Evolutionary conservation across 441 rosid species (phyloP).

Genomic region (Croton setiger): DNA sequence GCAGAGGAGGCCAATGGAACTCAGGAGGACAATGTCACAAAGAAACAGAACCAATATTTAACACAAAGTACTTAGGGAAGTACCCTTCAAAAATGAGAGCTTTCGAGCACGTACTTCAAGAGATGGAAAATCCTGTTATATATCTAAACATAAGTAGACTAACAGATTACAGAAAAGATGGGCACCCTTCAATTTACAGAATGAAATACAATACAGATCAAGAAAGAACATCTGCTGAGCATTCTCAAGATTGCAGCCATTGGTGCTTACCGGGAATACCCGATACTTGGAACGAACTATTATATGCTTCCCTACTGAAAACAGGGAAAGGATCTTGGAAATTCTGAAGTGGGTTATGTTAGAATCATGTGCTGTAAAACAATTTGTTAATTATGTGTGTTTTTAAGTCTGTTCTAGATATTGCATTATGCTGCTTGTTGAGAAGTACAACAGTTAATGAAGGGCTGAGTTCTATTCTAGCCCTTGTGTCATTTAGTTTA

Average conservation of each 20-base stretch:
- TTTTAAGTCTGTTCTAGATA: neutral
- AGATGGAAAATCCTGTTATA: slow-evolving; percentile 56
- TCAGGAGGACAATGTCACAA: slow-evolving; percentile 68
- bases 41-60: slow-evolving; percentile 55
- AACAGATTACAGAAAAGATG: slow-evolving; percentile 82
- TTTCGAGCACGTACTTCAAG: slow-evolving; percentile 43
- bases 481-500: neutral
- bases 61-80: slow-evolving; percentile 33
- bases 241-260: slow-evolving; percentile 90
- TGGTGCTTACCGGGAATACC: slow-evolving; percentile 99
- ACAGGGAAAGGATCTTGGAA: slow-evolving; percentile 44
- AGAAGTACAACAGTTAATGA: neutral
- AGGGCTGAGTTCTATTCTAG: neutral
- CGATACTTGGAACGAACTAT: slow-evolving; percentile 82
- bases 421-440: neutral
- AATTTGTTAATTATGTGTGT: slow-evolving; percentile 3
- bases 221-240: slow-evolving; percentile 47
- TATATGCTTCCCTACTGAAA: slow-evolving; percentile 70
- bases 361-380: slow-evolving; percentile 3
- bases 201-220: slow-evolving; percentile 40
- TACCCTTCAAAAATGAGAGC: slow-evolving; percentile 64
- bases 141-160: slow-evolving; percentile 74
- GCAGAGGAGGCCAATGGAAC: slow-evolving; percentile 77
- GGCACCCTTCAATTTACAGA: slow-evolving; percentile 79
- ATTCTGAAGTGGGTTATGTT: slow-evolving; percentile 17